Evolutionary conservation across 345 rosid species (phyloP), one percentile per base, ranked within the genome.

Genomic region (Eucalyptus melliodora): DNA sequence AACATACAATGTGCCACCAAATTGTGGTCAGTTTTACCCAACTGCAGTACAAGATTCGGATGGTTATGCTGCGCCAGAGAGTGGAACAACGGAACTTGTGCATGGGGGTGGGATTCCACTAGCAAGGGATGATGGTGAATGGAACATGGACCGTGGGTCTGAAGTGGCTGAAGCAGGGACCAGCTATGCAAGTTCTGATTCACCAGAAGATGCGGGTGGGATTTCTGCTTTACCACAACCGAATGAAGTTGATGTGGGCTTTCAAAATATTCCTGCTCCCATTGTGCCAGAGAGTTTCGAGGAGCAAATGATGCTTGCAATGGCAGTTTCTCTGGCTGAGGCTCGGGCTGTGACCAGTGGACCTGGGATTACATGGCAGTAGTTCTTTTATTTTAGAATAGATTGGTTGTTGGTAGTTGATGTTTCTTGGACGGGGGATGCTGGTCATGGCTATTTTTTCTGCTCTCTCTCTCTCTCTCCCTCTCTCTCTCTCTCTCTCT

Each of bases 261-360:
- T 92, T 53, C 92, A 90, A 59, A 92, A 86, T 88, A 51, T 90
- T 69, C 90, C 94, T 11, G 95, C 90, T 50, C 94, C 97, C 51
- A 92, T 97, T 27, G 90, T 95, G 86, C 99, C 98, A 15, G 98
- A 96, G 93, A 97, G 93, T 93, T 98, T 92, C 81, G 99, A 98
- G 93, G 99, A 98, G 89, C 98, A 97, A 92, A 97, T 97, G 98
- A 96, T 97, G 98, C 90, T 98, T 89, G 98, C 99, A 53, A 95
- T 96, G 99, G 97, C 99, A 47, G 96, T 95, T 87, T 96, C 99
- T 92, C 93, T 97, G 44, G 98, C 98, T n/a, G 98, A 97, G 90
- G 97, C 97, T 89, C 94, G 94, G 91, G 92, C 96, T 30, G 60
- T 93, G 88, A 90, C 95, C 50, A 93, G 91, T 89, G 94, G 92